Percentiles rank a stretch among this genome's conserved stretches.
These are phyloP conservation scores for Teunomyces kruisii DNA, from an alignment of 805 yeast species.

Conservation along the genomic window DNA sequence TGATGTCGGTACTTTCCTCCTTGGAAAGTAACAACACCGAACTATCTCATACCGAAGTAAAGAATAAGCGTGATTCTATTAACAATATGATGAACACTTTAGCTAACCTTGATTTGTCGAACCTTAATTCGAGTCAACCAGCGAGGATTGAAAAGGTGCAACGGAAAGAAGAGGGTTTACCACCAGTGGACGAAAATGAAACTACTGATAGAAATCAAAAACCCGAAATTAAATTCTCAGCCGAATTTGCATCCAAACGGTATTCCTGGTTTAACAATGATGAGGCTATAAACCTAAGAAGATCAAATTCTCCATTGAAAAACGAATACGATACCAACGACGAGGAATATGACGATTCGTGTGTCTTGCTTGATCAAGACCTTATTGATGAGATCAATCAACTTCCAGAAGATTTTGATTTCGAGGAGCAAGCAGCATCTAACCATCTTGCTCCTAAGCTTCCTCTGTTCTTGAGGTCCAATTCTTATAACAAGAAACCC, in stretches of 20 bases:
- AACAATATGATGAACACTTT: constrained; percentile 24
- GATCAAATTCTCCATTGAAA: neutral
- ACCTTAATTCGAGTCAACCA: neutral
- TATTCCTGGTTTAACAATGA: constrained; percentile 34
- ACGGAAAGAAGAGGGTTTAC: neutral
- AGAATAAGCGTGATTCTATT: constrained; percentile 18
- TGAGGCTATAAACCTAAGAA: constrained; percentile 18
- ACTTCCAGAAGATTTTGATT: constrained; percentile 47
- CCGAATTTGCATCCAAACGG: constrained; percentile 10
- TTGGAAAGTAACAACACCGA: constrained; percentile 11
- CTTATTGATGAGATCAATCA: constrained; percentile 51
- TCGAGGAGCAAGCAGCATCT: constrained; percentile 24
- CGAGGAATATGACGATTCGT: neutral
- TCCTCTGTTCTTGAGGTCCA: constrained; percentile 28
- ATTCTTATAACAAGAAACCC: constrained; percentile 41
- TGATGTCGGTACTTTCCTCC: constrained; percentile 29
- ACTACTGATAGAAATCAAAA: too few relatives aligned
- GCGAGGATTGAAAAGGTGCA: neutral
- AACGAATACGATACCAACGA: neutral
- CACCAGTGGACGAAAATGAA: too few relatives aligned
- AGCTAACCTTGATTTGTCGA: constrained; percentile 13
- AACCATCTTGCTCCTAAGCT: neutral
- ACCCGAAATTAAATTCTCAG: neutral
- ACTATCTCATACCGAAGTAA: neutral
- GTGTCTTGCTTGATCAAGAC: constrained; percentile 28